Evolutionary conservation across 2,329 filamentous ascomycete species (phyloP), one percentile per base, ranked within the genome.

Genomic region (Aspergillus ustus): DNA sequence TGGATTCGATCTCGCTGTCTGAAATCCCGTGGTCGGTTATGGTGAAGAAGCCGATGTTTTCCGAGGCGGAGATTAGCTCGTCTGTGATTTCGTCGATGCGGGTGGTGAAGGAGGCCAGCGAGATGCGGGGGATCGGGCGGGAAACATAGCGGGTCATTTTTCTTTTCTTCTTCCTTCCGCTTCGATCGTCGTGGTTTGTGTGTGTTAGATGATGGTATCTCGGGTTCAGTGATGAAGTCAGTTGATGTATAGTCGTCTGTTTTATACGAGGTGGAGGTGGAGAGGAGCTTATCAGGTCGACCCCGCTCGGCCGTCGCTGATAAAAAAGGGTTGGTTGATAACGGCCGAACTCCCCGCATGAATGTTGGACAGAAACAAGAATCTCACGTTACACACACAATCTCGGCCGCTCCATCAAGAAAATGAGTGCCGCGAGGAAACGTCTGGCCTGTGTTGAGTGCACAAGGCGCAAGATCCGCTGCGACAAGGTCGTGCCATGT

Each of bases 41-140:
- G 37, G 81, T 82, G 74, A 88, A 88, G 78, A 88, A 87, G n/a
- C 86, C 85, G 56, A 83, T 81, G 7, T 83, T 83, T 65, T 87
- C 84, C 2, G 86, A 84, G 0, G 85, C 85, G 11, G 79, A 66
- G 59, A 84, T 75, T 2, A 88, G 78, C 63, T 86, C 72, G 1
- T 71, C 57, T 0, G 84, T 85, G 65, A 88, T 87, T 45, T 81
- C 74, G 60, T 84, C 80, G 67, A 85, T 80, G 53, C 85, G 82
- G 4, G 72, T 65, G 29, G 82, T 77, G 67, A 86, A 87, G 72
- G 86, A 74, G 46, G 71, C 77, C 3, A 88, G 77, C 1, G 85
- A 87, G 70, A 88, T 84, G 61, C 77, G 75, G 5, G 82, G 83
- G 61, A 85, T 82, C 4, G 71, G 65, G 7, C 80, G 79, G 56